Percentiles rank a stretch among this genome's conserved stretches.
These are phyloP conservation scores for Aquanectria penicillioides DNA, from an alignment of 2,329 filamentous ascomycete genomes.

Conservation along the genomic window DNA sequence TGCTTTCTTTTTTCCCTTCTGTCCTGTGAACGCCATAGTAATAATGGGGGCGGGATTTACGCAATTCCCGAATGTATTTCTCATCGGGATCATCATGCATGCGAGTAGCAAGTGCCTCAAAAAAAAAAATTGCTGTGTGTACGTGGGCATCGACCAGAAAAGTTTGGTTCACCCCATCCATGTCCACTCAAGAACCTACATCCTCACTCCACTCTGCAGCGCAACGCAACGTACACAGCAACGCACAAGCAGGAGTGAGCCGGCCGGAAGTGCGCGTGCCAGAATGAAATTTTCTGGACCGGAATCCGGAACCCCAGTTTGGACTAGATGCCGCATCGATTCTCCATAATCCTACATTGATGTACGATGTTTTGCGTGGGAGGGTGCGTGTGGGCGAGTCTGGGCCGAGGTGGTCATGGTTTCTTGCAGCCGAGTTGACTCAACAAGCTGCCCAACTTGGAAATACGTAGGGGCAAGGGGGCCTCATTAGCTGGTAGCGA, in stretches of 20 bases:
- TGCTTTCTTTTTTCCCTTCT: too few species aligned
- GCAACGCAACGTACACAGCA: background rate
- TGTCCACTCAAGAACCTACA: background rate
- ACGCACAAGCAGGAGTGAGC: too few species aligned
- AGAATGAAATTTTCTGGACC: background rate
- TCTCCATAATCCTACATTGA: background rate
- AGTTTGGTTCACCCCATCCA: background rate
- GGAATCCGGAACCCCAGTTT: background rate
- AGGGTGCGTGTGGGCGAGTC: too few species aligned
- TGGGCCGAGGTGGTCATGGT: background rate
- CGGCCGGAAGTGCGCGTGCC: background rate
- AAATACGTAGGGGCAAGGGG: background rate
- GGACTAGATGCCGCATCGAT: background rate
- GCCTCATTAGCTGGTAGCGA: conserved; percentile 2
- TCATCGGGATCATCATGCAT: conserved; percentile 7
- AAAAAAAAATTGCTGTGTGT: background rate
- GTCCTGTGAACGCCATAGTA: too few species aligned
- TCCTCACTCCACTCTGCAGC: background rate
- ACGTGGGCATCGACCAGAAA: background rate
- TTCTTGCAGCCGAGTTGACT: background rate
- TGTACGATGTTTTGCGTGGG: too few species aligned
- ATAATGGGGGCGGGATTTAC: too few species aligned
- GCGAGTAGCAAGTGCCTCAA: conserved; percentile 6
- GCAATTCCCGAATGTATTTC: too few species aligned
- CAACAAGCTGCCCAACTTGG: too few species aligned